Conservation (phyloP, 345 rosid genomes). For the Arabis alpina region DNA sequence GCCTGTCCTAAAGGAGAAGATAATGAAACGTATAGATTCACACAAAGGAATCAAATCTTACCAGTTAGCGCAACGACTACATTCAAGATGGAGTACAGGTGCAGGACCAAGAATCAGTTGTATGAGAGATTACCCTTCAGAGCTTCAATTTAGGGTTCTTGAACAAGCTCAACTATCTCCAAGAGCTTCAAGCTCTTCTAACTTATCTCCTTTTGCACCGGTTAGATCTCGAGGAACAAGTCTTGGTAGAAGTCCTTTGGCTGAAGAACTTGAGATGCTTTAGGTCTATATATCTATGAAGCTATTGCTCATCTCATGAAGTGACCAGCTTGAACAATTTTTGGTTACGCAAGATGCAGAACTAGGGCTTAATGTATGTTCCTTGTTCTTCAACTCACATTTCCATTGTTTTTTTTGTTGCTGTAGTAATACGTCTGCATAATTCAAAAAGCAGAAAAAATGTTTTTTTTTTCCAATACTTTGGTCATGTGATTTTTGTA, state of each 20-base stretch:
- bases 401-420: too few species aligned
- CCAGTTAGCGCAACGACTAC: constrained; percentile 75
- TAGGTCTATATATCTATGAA: constrained; percentile 7
- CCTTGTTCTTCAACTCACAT: constrained; percentile 26
- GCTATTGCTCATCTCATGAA: constrained; percentile 23
- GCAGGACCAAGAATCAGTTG: constrained; percentile 96
- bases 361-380: constrained; percentile 4
- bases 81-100: constrained; percentile 87
- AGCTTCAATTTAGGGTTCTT: constrained; percentile 70
- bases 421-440: too few species aligned
- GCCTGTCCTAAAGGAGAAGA: constrained; percentile 69
- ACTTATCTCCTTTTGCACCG: constrained; percentile 42
- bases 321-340: constrained; percentile 18
- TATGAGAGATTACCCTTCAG: constrained; percentile 92
- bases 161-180: constrained; percentile 84
- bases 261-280: constrained; percentile 39
- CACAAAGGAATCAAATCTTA: constrained; percentile 74
- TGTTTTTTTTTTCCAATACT: too few species aligned
- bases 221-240: constrained; percentile 40
- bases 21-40: constrained; percentile 74
- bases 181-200: constrained; percentile 40
- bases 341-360: constrained; percentile 27
- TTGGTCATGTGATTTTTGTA: too few species aligned
- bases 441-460: too few species aligned
- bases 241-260: constrained; percentile 45